phyloP scores from a whole-genome alignment of 305 asterid genomes.

The Fraxinus dipetala region DNA sequence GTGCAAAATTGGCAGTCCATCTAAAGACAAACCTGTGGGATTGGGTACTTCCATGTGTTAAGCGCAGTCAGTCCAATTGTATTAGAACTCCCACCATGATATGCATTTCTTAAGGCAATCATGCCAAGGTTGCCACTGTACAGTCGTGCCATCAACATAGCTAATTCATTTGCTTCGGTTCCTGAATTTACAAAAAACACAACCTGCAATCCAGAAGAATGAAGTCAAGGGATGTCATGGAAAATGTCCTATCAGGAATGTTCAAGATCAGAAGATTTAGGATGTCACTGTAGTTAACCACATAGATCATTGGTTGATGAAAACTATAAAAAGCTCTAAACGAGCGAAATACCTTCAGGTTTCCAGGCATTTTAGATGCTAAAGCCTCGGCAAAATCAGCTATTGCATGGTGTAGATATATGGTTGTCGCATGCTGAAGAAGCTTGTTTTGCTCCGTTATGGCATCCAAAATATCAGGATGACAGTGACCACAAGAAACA shows the following conservation, averaged over 20 bases:
- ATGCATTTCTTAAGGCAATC: slow-evolving; percentile 88
- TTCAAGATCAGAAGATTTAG: background rate
- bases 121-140: slow-evolving; percentile 78
- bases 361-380: slow-evolving; percentile 92
- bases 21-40: slow-evolving; percentile 71
- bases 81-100: slow-evolving; percentile 91
- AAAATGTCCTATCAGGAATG: background rate
- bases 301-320: background rate
- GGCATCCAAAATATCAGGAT: slow-evolving; percentile 71
- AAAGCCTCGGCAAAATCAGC: slow-evolving; percentile 87
- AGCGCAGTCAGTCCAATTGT: slow-evolving; percentile 87
- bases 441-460: slow-evolving; percentile 77
- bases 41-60: slow-evolving; percentile 86
- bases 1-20: background rate
- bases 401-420: slow-evolving; percentile 83
- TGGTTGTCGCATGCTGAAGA: slow-evolving; percentile 94
- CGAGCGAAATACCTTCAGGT: slow-evolving; percentile 55
- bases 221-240: background rate
- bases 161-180: slow-evolving; percentile 95
- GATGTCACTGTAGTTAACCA: background rate
- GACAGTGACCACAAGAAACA: slow-evolving; percentile 98
- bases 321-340: background rate
- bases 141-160: slow-evolving; percentile 87
- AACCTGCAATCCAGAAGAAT: slow-evolving; percentile 50
- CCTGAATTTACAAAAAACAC: slow-evolving; percentile 96